Conservation (phyloP, 345 rosid genomes). For the Kernera saxatilis region DNA sequence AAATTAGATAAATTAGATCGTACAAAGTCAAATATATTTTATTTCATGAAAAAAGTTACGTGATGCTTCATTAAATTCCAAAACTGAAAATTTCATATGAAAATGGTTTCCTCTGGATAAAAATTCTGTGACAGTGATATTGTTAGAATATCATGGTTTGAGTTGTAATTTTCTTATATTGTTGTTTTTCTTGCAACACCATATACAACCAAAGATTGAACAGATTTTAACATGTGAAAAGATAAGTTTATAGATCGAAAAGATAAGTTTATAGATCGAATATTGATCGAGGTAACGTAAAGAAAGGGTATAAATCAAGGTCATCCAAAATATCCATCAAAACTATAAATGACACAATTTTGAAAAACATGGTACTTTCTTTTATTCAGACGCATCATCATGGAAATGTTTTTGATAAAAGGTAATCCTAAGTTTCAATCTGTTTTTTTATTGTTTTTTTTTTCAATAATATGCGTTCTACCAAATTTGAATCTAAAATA, state of each 20-base stretch:
- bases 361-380: not conserved
- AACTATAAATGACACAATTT: not conserved
- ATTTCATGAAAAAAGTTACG: slow-evolving; percentile 12
- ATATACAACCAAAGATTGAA: not conserved
- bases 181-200: slow-evolving; percentile 3
- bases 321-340: not conserved
- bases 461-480: not conserved
- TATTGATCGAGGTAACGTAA: not conserved
- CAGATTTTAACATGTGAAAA: not conserved
- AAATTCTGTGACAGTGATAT: slow-evolving; percentile 10
- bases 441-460: no score
- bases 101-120: slow-evolving; percentile 16
- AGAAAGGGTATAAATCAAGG: not conserved
- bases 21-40: not conserved
- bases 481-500: not conserved
- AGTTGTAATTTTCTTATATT: slow-evolving; percentile 1
- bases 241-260: not conserved
- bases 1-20: not conserved
- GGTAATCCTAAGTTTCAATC: no score
- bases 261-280: not conserved
- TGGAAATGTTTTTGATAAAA: not conserved
- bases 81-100: slow-evolving; percentile 6
- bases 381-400: not conserved
- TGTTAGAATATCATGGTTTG: not conserved
- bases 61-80: slow-evolving; percentile 13